Percentiles rank a stretch among this genome's conserved stretches.
Evolutionary conservation across 202 grass and related monocot genomes (phyloP).

Genomic region (Panicum hallii): DNA sequence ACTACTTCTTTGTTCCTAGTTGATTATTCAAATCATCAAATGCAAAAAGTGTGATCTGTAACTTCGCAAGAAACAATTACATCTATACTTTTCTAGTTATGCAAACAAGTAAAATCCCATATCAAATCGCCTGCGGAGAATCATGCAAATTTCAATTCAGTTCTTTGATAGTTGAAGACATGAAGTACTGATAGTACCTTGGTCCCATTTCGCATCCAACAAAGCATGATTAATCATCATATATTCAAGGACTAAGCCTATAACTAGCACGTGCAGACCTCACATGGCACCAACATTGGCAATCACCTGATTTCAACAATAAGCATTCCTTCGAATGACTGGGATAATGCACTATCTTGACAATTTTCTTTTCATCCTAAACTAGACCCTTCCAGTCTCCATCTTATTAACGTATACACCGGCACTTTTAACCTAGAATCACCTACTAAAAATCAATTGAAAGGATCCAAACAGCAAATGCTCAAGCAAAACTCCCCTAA

Average conservation of each 20-base stretch:
- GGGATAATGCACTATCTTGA: not conserved
- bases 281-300: not conserved
- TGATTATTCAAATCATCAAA: not conserved
- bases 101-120: not conserved
- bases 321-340: slow-evolving; percentile 9
- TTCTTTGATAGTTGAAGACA: not conserved
- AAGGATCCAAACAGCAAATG: slow-evolving; percentile 6
- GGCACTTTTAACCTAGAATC: not conserved
- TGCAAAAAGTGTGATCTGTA: not conserved
- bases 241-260: not conserved
- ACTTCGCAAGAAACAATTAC: slow-evolving; percentile 2
- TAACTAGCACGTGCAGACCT: not conserved
- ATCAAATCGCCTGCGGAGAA: not conserved
- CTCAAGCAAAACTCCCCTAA: slow-evolving; percentile 17
- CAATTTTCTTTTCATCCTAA: not conserved
- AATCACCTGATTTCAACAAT: slow-evolving; percentile 21
- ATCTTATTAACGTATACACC: not conserved
- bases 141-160: slow-evolving; percentile 27
- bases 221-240: slow-evolving; percentile 16
- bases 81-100: slow-evolving; percentile 18
- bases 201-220: too few species aligned
- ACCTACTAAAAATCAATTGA: slow-evolving; percentile 3
- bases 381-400: not conserved
- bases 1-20: not conserved
- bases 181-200: too few species aligned